Conservation (phyloP, 441 rosid genomes). For the Brassica hybrid region DNA sequence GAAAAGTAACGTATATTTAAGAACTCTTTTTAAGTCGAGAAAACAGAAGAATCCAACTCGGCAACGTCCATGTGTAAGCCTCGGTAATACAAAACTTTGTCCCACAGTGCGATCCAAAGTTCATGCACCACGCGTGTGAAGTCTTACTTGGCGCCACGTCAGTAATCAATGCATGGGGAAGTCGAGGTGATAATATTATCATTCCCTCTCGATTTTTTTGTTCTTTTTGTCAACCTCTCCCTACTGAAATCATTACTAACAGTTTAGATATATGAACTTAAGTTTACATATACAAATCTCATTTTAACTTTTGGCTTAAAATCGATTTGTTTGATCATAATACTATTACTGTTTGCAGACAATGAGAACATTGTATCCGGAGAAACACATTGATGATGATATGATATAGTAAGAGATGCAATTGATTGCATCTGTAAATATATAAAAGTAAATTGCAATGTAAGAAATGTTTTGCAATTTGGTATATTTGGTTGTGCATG, state of each 20-base stretch:
- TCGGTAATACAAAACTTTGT: constrained; percentile 39
- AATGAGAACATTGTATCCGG: too few species aligned
- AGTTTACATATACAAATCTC: too few species aligned
- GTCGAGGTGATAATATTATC: background rate
- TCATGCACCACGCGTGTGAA: constrained; percentile 39
- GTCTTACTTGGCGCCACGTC: constrained; percentile 41
- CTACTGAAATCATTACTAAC: background rate
- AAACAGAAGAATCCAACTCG: constrained; percentile 42
- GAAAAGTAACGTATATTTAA: constrained; percentile 24
- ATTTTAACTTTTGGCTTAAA: too few species aligned
- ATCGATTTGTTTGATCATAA: background rate
- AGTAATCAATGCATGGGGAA: constrained; percentile 33
- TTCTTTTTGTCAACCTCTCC: too few species aligned
- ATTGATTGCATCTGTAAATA: too few species aligned
- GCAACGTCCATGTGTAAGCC: constrained; percentile 41
- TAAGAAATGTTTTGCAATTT: background rate
- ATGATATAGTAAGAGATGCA: too few species aligned
- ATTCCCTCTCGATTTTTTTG: background rate
- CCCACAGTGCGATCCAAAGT: constrained; percentile 40
- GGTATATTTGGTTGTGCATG: too few species aligned
- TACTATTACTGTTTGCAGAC: background rate
- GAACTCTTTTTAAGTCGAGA: constrained; percentile 18
- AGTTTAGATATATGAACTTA: background rate
- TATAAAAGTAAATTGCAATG: too few species aligned
- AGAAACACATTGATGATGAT: too few species aligned